A percentile compares a stretch with the other conserved stretches of the same genome.
Conservation (phyloP, 805 yeast species). For the Candida vaughaniae region DNA sequence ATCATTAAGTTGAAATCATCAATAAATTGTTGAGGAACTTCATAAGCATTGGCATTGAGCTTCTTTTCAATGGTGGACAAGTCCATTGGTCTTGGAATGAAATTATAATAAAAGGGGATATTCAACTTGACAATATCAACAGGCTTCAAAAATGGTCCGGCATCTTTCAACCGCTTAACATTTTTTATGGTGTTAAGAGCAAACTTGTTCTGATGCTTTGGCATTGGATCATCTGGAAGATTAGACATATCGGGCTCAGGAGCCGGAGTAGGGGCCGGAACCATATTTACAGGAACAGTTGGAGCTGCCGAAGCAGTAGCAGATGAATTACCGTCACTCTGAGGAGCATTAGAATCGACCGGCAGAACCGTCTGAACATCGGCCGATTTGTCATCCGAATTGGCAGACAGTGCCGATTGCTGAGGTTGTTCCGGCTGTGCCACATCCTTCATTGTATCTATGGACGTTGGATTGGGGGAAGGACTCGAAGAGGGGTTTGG, state of each 20-base stretch:
- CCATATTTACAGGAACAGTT: slow-evolving; percentile 15
- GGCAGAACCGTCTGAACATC: slow-evolving; percentile 2
- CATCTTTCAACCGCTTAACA: slow-evolving; percentile 86
- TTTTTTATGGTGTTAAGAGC: slow-evolving; percentile 79
- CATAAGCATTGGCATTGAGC: slow-evolving; percentile 67
- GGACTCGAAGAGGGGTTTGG: slow-evolving; percentile 47
- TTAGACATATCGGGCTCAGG: slow-evolving; percentile 71
- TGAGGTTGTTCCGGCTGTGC: too few relatives aligned
- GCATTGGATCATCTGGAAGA: slow-evolving; percentile 65
- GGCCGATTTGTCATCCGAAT: slow-evolving; percentile 6
- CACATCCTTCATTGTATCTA: slow-evolving; percentile 30
- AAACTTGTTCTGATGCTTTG: slow-evolving; percentile 80
- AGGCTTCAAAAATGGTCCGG: slow-evolving; percentile 84
- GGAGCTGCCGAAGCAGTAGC: slow-evolving; percentile 4
- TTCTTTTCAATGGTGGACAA: slow-evolving; percentile 86
- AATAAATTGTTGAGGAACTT: slow-evolving; percentile 61
- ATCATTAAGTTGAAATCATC: slow-evolving; percentile 86
- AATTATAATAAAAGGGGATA: slow-evolving; percentile 87
- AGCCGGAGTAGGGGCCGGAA: slow-evolving; percentile 76
- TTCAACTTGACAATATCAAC: slow-evolving; percentile 87
- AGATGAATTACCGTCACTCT: background rate
- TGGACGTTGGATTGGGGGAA: slow-evolving; percentile 26
- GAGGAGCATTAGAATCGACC: slow-evolving; percentile 2
- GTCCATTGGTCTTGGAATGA: slow-evolving; percentile 89
- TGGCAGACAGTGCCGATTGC: too few relatives aligned